These are phyloP conservation scores for Papilionanthe hybrid DNA, from an alignment of 116 monocot species.

Conservation along the genomic window DNA sequence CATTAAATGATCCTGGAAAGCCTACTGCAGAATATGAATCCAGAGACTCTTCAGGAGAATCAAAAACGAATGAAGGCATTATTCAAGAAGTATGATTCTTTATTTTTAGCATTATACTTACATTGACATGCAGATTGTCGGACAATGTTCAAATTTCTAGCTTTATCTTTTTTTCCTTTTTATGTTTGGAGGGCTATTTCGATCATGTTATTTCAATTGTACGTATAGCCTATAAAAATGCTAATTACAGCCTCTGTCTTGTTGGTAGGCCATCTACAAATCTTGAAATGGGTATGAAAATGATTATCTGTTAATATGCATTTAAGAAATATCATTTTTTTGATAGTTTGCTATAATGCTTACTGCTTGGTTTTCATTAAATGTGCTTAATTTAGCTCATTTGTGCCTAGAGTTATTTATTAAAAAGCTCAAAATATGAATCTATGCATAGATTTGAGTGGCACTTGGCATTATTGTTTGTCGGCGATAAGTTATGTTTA, in stretches of 20 bases:
- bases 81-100: constrained; percentile 25
- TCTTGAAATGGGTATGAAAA: not conserved
- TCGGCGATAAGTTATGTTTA: too few species aligned
- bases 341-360: not conserved
- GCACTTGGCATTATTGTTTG: too few species aligned
- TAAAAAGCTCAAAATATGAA: too few species aligned
- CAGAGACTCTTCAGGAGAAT: constrained; percentile 20
- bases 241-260: not conserved
- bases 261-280: not conserved
- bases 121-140: not conserved
- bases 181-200: not conserved
- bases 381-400: too few species aligned
- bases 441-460: too few species aligned
- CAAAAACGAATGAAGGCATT: constrained; percentile 24
- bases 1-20: constrained; percentile 6
- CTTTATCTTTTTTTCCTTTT: not conserved
- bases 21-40: constrained; percentile 29
- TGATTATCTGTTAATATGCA: not conserved
- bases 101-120: not conserved
- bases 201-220: not conserved
- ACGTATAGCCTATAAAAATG: not conserved
- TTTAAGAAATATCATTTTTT: not conserved
- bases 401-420: too few species aligned
- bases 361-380: not conserved
- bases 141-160: not conserved